Conservation (phyloP, 768 basidiomycete genomes). For the Omphalotus guepiniiformis region DNA sequence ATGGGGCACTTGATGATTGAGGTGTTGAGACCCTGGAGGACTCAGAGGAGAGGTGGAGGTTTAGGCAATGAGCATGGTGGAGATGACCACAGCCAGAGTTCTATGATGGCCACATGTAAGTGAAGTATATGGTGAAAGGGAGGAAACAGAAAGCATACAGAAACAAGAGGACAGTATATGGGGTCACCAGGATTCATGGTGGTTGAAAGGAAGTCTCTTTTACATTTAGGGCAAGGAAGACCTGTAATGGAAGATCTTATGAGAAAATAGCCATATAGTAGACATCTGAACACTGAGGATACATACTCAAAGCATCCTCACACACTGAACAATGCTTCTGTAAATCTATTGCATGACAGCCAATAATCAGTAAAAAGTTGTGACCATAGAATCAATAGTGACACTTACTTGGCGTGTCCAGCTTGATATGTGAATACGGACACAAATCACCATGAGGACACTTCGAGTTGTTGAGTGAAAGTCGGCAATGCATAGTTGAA, state of each 20-base stretch:
- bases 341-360: background rate
- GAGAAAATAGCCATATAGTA: background rate
- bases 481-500: conserved; percentile 22
- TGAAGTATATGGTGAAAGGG: background rate
- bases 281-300: background rate
- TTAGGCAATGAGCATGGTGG: conserved; percentile 26
- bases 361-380: background rate
- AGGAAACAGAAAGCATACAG: conserved; percentile 12
- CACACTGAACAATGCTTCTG: conserved; percentile 21
- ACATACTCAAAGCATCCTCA: conserved; percentile 19
- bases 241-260: conserved; percentile 13
- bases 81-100: conserved; percentile 24
- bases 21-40: background rate
- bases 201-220: conserved; percentile 7
- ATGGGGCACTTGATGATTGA: conserved; percentile 6
- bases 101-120: conserved; percentile 13
- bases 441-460: conserved; percentile 16
- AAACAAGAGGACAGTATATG: conserved; percentile 20
- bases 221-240: conserved; percentile 23
- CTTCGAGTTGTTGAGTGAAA: conserved; percentile 17
- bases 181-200: conserved; percentile 12
- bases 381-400: background rate
- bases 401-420: conserved; percentile 11
- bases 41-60: conserved; percentile 2
- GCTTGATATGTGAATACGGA: conserved; percentile 24